phyloP scores from a whole-genome alignment of 2,329 filamentous ascomycete genomes.

The Neobulgaria alba region DNA sequence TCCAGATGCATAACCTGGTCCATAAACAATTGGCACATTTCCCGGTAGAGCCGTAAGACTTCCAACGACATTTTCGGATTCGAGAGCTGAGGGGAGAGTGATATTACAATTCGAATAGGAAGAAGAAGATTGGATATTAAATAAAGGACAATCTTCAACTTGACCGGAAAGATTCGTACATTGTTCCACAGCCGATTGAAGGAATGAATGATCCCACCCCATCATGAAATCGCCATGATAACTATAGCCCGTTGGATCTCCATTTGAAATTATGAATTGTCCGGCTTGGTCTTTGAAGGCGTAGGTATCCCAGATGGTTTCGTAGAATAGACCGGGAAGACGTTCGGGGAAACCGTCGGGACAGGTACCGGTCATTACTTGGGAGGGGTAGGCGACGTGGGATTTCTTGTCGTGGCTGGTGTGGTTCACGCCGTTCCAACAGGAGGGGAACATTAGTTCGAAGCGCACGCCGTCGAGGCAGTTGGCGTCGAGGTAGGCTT shows the following conservation, averaged over 20 bases:
- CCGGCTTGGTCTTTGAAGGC: conserved; percentile 55
- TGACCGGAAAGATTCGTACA: conserved; percentile 66
- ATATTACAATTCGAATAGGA: conserved; percentile 54
- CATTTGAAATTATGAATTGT: conserved; percentile 67
- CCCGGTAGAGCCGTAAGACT: conserved; percentile 55
- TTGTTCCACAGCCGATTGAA: conserved; percentile 62
- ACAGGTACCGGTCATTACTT: conserved; percentile 70
- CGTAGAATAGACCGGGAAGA: conserved; percentile 69
- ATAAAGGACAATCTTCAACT: conserved; percentile 67
- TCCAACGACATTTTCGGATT: conserved; percentile 50
- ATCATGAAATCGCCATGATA: conserved; percentile 77
- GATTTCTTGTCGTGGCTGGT: conserved; percentile 45
- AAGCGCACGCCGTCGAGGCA: conserved; percentile 75
- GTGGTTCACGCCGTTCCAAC: conserved; percentile 68
- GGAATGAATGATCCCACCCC: conserved; percentile 63
- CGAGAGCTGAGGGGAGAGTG: conserved; percentile 43
- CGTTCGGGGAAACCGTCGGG: conserved; percentile 60
- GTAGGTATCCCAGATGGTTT: conserved; percentile 74
- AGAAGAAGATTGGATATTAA: conserved; percentile 54
- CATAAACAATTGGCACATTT: conserved; percentile 39
- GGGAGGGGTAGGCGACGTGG: conserved; percentile 70
- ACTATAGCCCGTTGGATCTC: conserved; percentile 66
- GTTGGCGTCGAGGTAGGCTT: conserved; percentile 69
- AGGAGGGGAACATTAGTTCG: conserved; percentile 82
- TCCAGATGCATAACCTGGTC: conserved; percentile 33